Base-by-base conservation (phyloP, 1,284 basidiomycete species). In the Tylopilus orsonianus region DNA sequence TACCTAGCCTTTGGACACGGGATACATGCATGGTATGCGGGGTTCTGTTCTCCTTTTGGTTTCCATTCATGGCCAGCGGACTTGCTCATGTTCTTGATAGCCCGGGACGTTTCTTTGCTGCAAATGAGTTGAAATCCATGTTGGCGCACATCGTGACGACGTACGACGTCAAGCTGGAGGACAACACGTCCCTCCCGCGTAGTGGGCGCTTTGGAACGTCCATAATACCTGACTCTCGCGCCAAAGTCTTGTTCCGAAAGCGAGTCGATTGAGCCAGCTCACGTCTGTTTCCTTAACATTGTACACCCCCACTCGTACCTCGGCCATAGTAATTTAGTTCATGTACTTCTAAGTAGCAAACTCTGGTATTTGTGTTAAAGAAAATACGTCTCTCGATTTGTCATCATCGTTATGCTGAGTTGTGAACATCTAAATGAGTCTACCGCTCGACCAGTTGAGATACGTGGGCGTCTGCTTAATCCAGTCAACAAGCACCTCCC, bases 401-500 rank as follows among this genome's bases (percentile, higher is more conserved):
- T n/a, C n/a, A n/a, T n/a, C n/a, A n/a, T n/a, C n/a, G n/a, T n/a
- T n/a, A n/a, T n/a, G n/a, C n/a, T n/a, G n/a, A n/a, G n/a, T n/a
- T n/a, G 19, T 35, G 14, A 19, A 40, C 12, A 16, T 48, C 50
- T 58, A 65, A 22, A 74, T 61, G 19, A 69, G 53, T 59, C 66
- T 72, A 38, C 74, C 72, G 18, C 59, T 72, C 30, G 70, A 63
- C 80, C 80, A 83, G 23, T 72, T 71, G 44, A 66, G 64, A 56
- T 71, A 78, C 20, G 72, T 75, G 27, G 61, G 49, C n/a, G 77
- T 77, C 45, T 64, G 60, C 59, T 81, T 83, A 50, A 87, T 65
- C 81, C 89, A 94, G 35, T 75, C 69, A 19, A 91, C 75, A 41
- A 96, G 75, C 54, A 87, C 82, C 4, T 71, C 73, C 37, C 90